Conservation (phyloP, 2,329 filamentous ascomycete genomes). For the Epichloe uncinata region DNA sequence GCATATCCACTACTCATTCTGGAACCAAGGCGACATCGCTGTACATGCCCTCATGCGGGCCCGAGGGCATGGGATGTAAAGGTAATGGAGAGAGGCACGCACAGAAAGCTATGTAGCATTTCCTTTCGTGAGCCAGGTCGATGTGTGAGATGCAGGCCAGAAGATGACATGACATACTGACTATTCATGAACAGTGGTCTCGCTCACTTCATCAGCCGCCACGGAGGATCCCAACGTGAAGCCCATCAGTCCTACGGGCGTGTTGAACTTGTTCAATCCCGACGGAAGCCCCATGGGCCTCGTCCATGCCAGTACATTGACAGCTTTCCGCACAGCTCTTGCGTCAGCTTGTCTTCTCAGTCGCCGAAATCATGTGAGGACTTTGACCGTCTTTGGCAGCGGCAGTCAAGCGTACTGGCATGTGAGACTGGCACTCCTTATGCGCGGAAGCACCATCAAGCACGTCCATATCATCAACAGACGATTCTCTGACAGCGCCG, state of each 20-base stretch:
- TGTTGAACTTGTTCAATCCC: conserved; percentile 54
- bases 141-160: no score
- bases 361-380: conserved; percentile 56
- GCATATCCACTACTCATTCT: conserved; percentile 33
- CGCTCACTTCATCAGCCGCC: conserved; percentile 34
- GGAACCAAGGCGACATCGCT: conserved; percentile 45
- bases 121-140: no score
- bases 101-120: not conserved
- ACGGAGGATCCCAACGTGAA: conserved; percentile 15
- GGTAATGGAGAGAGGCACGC: conserved; percentile 21
- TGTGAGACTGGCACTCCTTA: conserved; percentile 66
- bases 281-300: conserved; percentile 52
- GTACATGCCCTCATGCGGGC: conserved; percentile 61
- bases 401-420: conserved; percentile 94
- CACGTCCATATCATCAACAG: conserved; percentile 77
- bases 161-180: not conserved
- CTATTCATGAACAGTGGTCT: conserved; percentile 38
- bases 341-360: conserved; percentile 53
- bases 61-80: conserved; percentile 54
- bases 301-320: conserved; percentile 60
- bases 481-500: conserved; percentile 46
- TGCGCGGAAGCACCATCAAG: conserved; percentile 57
- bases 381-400: conserved; percentile 72
- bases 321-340: conserved; percentile 68
- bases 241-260: conserved; percentile 43